Percentiles rank a stretch among this genome's conserved stretches.
Evolutionary conservation across 371 early-diverging fungal genomes (phyloP).

Genomic region (Mortierella sp.): DNA sequence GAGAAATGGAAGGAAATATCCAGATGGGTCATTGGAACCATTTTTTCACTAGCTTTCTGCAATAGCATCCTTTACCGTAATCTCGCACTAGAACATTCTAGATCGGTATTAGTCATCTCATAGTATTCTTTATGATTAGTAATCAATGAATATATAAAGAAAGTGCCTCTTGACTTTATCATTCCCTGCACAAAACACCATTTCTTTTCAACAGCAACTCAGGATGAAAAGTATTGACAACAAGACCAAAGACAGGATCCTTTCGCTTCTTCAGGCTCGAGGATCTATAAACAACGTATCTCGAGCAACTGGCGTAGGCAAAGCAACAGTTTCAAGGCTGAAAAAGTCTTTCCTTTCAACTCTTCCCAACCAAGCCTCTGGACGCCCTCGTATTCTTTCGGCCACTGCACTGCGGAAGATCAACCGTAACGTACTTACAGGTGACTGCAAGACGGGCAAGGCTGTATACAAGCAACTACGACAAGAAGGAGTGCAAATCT

Average conservation of each 20-base stretch:
- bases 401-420: slow-evolving; percentile 9
- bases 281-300: background rate
- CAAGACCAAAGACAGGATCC: slow-evolving; percentile 7
- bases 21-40: too few species aligned
- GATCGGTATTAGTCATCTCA: too few species aligned
- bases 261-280: background rate
- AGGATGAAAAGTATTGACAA: slow-evolving; percentile 4
- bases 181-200: too few species aligned
- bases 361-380: background rate
- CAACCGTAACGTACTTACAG: slow-evolving; percentile 7
- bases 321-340: slow-evolving; percentile 1
- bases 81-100: too few species aligned
- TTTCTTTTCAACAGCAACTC: background rate
- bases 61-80: too few species aligned
- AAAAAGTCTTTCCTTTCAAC: background rate
- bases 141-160: too few species aligned
- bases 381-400: slow-evolving; percentile 5
- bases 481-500: slow-evolving; percentile 14
- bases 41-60: too few species aligned
- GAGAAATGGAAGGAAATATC: too few species aligned
- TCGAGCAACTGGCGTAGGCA: background rate
- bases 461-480: slow-evolving; percentile 8
- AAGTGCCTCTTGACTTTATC: too few species aligned
- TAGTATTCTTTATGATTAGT: too few species aligned
- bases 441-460: slow-evolving; percentile 7